These are phyloP conservation scores for Trichoderma breve DNA, from an alignment of 2,329 filamentous ascomycete genomes.

Conservation along the genomic window DNA sequence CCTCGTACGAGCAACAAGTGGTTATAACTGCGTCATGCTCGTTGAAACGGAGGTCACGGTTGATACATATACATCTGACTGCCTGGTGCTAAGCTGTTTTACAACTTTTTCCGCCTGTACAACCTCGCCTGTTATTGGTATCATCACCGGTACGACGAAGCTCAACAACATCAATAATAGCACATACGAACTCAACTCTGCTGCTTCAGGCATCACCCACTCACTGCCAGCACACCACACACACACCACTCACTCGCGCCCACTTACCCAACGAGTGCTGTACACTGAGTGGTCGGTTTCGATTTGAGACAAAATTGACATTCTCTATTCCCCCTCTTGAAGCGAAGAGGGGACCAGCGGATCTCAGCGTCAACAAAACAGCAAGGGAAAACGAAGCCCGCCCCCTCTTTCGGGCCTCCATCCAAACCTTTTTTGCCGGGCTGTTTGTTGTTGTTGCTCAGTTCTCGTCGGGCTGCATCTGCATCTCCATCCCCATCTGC, in stretches of 20 bases:
- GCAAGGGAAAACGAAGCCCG: background rate
- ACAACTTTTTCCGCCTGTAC: background rate
- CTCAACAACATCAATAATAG: background rate
- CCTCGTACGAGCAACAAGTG: slow-evolving; percentile 5
- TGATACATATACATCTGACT: background rate
- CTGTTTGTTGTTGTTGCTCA: background rate
- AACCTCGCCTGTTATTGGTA: background rate
- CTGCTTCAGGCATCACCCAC: background rate
- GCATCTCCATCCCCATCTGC: background rate
- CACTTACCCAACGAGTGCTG: background rate
- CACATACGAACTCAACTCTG: background rate
- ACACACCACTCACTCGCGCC: background rate
- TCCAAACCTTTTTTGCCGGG: background rate
- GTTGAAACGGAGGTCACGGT: background rate
- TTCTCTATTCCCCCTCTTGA: background rate
- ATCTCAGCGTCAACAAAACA: slow-evolving; percentile 6
- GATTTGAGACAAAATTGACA: background rate
- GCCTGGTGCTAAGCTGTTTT: background rate
- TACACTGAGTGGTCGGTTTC: background rate
- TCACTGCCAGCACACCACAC: background rate
- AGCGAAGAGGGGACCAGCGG: background rate
- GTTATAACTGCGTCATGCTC: background rate
- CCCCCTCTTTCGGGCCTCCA: background rate
- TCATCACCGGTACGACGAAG: background rate
- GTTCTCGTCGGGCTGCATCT: background rate